Evolutionary conservation across 768 basidiomycete genomes (phyloP), one percentile per base, ranked within the genome.

Genomic region (Steccherinum ochraceum): DNA sequence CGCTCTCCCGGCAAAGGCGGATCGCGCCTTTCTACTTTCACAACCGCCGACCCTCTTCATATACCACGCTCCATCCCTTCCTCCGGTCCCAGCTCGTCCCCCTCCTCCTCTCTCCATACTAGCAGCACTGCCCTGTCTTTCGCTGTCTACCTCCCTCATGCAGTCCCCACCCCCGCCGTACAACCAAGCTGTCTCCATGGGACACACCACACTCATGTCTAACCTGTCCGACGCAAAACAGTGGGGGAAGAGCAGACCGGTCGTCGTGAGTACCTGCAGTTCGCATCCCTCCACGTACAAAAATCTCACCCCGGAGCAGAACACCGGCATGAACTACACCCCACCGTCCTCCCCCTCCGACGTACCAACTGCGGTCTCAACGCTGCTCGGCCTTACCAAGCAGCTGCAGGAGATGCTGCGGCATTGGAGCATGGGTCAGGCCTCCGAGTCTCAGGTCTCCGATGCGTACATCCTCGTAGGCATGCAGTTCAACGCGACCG

Each of bases 401-500:
- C 76, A 80, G 50, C 80, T 98, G 16, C 83, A 94, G 59, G 81
- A 88, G 13, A 68, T 77, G 1, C 76, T 94, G 43, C 74, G 69
- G 23, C 76, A 76, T 52, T 94, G 93, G 92, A 78, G 83, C 45
- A 54, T 68, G 1, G 71, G 74, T 2, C 70, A 77, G 42, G 81
- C 81, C 1, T 68, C 76, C 1, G 86, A 91, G 48, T 70, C 67
- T 12, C 73, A 90, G 61, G 91, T 98, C 60, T 91, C 88, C 73
- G 83, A 95, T 65, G 79, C 89, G 48, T 98, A 93, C 65, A 89
- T 98, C 49, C 78, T 82, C 58, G 79, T 96, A 13, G 93, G 92
- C 41, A 86, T 87, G 61, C 86, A 93, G 58, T 94, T 96, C 72
- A 93, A 93, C 66, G 68, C 76, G 2, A 84, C 84, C 40, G 78